Evolutionary conservation across 1,284 basidiomycete genomes (phyloP).

Genomic region (Malassezia furfur): DNA sequence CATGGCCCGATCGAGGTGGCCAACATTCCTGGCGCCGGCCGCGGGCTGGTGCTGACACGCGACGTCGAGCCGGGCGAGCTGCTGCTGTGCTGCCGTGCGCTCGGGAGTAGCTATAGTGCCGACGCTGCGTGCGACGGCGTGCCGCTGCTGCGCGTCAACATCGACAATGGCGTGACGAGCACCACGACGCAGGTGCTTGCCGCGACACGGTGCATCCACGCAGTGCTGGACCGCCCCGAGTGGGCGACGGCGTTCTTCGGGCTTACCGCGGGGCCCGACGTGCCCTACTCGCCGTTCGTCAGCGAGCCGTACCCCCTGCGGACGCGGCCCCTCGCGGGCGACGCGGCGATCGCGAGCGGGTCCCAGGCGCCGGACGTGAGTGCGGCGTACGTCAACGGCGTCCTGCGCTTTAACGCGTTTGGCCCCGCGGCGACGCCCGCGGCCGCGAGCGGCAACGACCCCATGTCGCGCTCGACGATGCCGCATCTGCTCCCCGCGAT

Average conservation of each 20-base stretch:
- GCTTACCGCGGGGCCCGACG: conserved; percentile 38
- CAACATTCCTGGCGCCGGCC: conserved; percentile 37
- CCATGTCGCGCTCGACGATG: conserved; percentile 37
- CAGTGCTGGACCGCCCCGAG: conserved; percentile 36
- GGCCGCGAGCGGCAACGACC: conserved; percentile 16
- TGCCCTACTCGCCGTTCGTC: conserved; percentile 26
- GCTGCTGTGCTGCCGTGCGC: conserved; percentile 35
- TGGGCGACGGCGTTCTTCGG: conserved; percentile 36
- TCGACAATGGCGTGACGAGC: conserved; percentile 35
- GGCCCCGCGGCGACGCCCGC: conserved; percentile 36
- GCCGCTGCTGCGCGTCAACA: conserved; percentile 30
- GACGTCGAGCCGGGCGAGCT: conserved; percentile 38
- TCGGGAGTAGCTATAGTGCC: conserved; percentile 31
- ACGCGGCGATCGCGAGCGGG: neutral
- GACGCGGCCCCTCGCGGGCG: neutral
- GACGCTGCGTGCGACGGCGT: conserved; percentile 28
- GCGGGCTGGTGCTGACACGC: conserved; percentile 36
- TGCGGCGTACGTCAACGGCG: conserved; percentile 42
- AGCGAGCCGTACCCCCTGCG: conserved; percentile 28
- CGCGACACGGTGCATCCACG: conserved; percentile 39
- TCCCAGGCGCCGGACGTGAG: neutral
- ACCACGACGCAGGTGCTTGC: conserved; percentile 46
- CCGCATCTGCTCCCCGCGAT: conserved; percentile 46
- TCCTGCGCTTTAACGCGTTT: conserved; percentile 47
- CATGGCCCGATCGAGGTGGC: conserved; percentile 31